A percentile compares a stretch with the other conserved stretches of the same genome.
Evolutionary conservation across 345 rosid species (phyloP).

Genomic region (Arabis hirsuta): DNA sequence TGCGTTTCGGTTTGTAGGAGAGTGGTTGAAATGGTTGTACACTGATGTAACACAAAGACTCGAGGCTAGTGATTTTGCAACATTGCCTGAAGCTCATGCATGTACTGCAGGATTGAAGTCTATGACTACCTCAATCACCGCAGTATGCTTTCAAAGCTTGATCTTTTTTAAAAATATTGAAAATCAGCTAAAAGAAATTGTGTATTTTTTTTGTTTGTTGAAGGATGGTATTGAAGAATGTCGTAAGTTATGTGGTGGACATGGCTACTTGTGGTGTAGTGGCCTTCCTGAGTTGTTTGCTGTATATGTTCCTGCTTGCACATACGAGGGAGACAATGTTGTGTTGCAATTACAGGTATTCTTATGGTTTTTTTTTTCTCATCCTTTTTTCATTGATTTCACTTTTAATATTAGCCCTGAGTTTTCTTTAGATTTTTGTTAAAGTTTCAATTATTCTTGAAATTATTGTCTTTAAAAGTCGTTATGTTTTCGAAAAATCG

Average conservation of each 20-base stretch:
- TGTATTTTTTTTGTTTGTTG: background rate
- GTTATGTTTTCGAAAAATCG: background rate
- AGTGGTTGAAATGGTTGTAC: slow-evolving; percentile 90
- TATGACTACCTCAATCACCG: slow-evolving; percentile 80
- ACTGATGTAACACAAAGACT: slow-evolving; percentile 83
- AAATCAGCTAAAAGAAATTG: background rate
- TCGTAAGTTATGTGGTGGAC: slow-evolving; percentile 94
- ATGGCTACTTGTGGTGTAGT: slow-evolving; percentile 86
- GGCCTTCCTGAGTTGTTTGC: slow-evolving; percentile 94
- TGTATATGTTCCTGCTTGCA: slow-evolving; percentile 86
- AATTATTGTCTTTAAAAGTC: background rate
- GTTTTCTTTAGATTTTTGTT: too few species aligned
- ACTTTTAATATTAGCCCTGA: too few species aligned
- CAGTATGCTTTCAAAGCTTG: slow-evolving; percentile 35
- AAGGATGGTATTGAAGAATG: slow-evolving; percentile 94
- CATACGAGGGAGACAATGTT: slow-evolving; percentile 90
- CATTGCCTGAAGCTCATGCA: slow-evolving; percentile 91
- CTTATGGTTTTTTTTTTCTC: background rate
- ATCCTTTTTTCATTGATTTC: background rate
- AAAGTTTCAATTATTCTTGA: background rate
- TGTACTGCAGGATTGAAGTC: slow-evolving; percentile 97
- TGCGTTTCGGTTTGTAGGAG: slow-evolving; percentile 94
- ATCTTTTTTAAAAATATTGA: background rate
- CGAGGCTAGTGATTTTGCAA: slow-evolving; percentile 85
- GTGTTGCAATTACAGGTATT: slow-evolving; percentile 84